phyloP scores from a whole-genome alignment of 345 rosid species.

The Laguncularia racemosa region DNA sequence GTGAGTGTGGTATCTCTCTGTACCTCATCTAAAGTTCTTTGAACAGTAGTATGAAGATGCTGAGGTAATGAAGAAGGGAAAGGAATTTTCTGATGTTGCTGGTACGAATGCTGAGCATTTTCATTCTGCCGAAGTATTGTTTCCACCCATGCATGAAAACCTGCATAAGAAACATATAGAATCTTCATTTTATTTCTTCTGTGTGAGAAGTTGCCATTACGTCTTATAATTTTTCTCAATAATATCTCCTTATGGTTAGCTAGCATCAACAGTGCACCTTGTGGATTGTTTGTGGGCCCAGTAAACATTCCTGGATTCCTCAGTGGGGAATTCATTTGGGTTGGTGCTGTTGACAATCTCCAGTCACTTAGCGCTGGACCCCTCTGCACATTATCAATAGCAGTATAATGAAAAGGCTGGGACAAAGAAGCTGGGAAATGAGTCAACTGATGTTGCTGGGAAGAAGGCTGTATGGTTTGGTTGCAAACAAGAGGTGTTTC shows the following conservation, averaged over 20 bases:
- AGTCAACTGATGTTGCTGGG: neutral
- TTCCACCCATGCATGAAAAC: constrained; percentile 6
- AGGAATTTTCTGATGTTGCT: constrained; percentile 2
- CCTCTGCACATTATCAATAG: constrained; percentile 13
- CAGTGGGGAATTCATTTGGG: constrained; percentile 3
- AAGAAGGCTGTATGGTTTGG: no score
- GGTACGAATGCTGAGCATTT: no score
- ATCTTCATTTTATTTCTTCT: neutral
- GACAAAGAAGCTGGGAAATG: constrained; percentile 9
- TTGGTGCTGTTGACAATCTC: constrained; percentile 1
- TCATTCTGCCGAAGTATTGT: constrained; percentile 3
- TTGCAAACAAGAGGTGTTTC: constrained; percentile 6
- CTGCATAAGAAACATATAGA: constrained; percentile 4
- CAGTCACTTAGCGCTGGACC: constrained; percentile 4
- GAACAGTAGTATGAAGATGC: no score
- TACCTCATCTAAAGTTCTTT: no score
- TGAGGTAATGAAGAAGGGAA: constrained; percentile 11
- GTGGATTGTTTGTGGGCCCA: constrained; percentile 3
- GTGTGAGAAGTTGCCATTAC: no score
- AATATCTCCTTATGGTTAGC: no score
- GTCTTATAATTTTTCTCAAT: no score
- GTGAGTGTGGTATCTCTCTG: no score
- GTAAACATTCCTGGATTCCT: constrained; percentile 3
- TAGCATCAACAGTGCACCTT: constrained; percentile 15
- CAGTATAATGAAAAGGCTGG: constrained; percentile 1